These are phyloP conservation scores for Seiridium unicorne DNA, from an alignment of 2,329 filamentous ascomycete genomes.

Conservation along the genomic window DNA sequence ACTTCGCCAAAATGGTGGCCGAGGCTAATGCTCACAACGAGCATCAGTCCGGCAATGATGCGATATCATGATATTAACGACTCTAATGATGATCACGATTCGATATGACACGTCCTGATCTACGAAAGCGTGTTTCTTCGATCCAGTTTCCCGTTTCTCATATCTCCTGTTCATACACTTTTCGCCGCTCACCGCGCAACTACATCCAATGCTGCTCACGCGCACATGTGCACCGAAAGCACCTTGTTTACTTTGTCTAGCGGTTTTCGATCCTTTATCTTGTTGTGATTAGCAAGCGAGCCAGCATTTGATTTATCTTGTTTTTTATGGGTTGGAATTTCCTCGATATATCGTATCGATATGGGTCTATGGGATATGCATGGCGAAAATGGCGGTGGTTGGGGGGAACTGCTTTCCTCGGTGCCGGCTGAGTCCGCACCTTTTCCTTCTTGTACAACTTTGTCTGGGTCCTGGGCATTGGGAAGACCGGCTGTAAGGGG, in stretches of 20 bases:
- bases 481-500: constrained; percentile 2
- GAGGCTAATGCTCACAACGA: constrained; percentile 56
- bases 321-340: constrained; percentile 26
- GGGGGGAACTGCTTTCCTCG: constrained; percentile 2
- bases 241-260: constrained; percentile 24
- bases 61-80: constrained; percentile 39
- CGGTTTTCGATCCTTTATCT: constrained; percentile 21
- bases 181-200: constrained; percentile 27
- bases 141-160: constrained; percentile 12
- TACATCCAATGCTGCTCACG: constrained; percentile 32
- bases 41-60: constrained; percentile 40
- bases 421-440: constrained; percentile 15
- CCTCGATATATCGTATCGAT: constrained; percentile 8
- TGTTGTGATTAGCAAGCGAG: constrained; percentile 34
- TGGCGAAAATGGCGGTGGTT: constrained; percentile 29
- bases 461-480: constrained; percentile 15
- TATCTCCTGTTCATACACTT: constrained; percentile 27
- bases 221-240: constrained; percentile 24
- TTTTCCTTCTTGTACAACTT: constrained; percentile 27
- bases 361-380: constrained; percentile 16
- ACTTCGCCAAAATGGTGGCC: constrained; percentile 88
- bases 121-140: constrained; percentile 6
- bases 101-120: constrained; percentile 14
- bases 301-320: constrained; percentile 35
- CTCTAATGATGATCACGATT: constrained; percentile 31